Evolutionary conservation across 1,284 basidiomycete species (phyloP), one percentile per base, ranked within the genome.

Genomic region (Phylloporus gajari): DNA sequence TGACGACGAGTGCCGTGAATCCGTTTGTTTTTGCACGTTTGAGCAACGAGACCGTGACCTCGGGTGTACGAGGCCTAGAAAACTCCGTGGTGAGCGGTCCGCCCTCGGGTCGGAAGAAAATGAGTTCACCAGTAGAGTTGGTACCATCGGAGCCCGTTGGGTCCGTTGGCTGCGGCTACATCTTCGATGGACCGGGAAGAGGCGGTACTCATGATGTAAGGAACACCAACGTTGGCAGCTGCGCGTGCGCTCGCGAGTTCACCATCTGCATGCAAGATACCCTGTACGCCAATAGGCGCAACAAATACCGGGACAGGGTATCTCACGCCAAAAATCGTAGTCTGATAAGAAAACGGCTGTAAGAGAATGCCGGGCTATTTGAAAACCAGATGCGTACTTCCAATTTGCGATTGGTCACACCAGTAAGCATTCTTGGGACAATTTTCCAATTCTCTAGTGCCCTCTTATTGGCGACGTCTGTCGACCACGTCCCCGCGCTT

Each of bases 251-350:
- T 85, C 2, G 89, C 92, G 25, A 93, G 82, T 76, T 96, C 94
- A 1, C 87, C 94, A 46, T 93, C 91, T 1, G 83, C 82, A 75
- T 91, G 89, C 75, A 93, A 88, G 71, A 94, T 89, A 15, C 88
- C 90, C 77, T 95, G 94, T 5, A 92, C 90, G 11, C 94, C 94
- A 58, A 96, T 88, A 0, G 94, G 94, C 1, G 91, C 92, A 68
- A 95, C 82, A 71, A 94, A 84, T 19, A 95, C 77, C 0, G 94
- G 94, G 1, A 89, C 85, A 11, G 88, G 82, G 69, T 92, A 84
- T 53, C 85, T 92, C 51, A 91, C 88, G 5, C 94, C 94, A 77
- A 95, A 93, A 56, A 93, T 84, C 21, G 88, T 91, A 4, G 88
- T 91, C 91, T 93, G 71, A 48, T 35, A 27, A 64, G 35, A 40